phyloP scores from a whole-genome alignment of 805 yeast genomes.

The Wickerhamiella australiensis region DNA sequence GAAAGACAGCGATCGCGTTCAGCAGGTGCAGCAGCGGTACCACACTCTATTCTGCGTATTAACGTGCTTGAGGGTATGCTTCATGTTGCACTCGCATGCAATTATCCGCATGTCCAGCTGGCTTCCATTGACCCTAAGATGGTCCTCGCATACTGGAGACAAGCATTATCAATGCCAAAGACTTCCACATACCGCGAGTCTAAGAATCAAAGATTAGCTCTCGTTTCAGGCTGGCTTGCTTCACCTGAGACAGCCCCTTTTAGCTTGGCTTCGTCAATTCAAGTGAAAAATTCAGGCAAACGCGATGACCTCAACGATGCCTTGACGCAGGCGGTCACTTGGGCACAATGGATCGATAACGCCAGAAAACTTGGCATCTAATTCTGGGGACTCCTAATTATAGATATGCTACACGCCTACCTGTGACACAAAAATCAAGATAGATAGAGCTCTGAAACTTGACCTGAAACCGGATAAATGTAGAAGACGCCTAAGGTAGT shows the following conservation, averaged over 20 bases:
- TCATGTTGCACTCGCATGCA: conserved; percentile 24
- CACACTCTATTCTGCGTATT: conserved; percentile 41
- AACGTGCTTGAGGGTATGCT: conserved; percentile 45
- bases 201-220: conserved; percentile 19
- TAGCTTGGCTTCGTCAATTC: not conserved
- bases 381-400: not conserved
- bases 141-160: conserved; percentile 23
- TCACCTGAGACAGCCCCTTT: conserved; percentile 14
- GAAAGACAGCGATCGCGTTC: conserved; percentile 49
- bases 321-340: conserved; percentile 46
- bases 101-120: conserved; percentile 13
- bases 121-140: conserved; percentile 22
- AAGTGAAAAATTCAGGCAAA: conserved; percentile 11
- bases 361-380: not conserved
- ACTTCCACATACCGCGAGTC: conserved; percentile 18
- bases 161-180: not conserved
- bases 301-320: conserved; percentile 60
- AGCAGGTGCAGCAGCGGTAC: conserved; percentile 35
- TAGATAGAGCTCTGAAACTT: too few relatives aligned
- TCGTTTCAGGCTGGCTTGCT: conserved; percentile 19
- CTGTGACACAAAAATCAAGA: too few relatives aligned
- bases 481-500: not conserved
- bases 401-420: too few relatives aligned
- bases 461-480: not conserved
- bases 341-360: conserved; percentile 35